These are phyloP conservation scores for Colletotrichum magnum DNA, from an alignment of 2,329 filamentous ascomycete species.

Conservation along the genomic window DNA sequence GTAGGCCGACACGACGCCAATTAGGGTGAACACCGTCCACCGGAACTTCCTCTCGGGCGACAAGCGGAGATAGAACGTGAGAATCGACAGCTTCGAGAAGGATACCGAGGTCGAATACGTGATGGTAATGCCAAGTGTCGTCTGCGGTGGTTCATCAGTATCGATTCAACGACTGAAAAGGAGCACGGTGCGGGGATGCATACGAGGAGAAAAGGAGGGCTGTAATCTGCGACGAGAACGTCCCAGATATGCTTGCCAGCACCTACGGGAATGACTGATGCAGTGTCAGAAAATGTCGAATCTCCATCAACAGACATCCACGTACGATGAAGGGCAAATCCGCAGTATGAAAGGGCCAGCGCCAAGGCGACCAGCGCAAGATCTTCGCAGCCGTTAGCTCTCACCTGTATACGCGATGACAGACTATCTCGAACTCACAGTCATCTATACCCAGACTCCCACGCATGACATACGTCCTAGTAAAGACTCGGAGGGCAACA, in stretches of 20 bases:
- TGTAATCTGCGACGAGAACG: not conserved
- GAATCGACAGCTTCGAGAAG: conserved; percentile 41
- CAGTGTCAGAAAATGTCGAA: not conserved
- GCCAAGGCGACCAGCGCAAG: not conserved
- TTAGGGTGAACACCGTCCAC: conserved; percentile 47
- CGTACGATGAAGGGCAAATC: not conserved
- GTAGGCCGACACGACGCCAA: conserved; percentile 47
- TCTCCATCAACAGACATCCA: not conserved
- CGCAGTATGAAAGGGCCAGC: not conserved
- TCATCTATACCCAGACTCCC: conserved; percentile 47
- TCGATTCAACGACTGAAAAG: not conserved
- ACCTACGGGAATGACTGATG: not conserved
- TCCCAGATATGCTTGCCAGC: conserved; percentile 11
- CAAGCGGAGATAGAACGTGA: conserved; percentile 25
- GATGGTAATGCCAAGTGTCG: conserved; percentile 47
- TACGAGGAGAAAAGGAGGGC: not conserved
- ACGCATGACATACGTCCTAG: conserved; percentile 48
- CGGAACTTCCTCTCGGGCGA: conserved; percentile 47
- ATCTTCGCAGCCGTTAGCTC: not conserved
- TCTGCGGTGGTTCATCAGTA: not conserved
- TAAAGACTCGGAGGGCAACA: conserved; percentile 46
- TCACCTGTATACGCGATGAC: not conserved
- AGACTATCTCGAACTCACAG: conserved; percentile 41
- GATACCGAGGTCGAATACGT: conserved; percentile 60
- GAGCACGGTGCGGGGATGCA: not conserved